phyloP scores from a whole-genome alignment of 129 eudicot genomes.

The Logfia minima region DNA sequence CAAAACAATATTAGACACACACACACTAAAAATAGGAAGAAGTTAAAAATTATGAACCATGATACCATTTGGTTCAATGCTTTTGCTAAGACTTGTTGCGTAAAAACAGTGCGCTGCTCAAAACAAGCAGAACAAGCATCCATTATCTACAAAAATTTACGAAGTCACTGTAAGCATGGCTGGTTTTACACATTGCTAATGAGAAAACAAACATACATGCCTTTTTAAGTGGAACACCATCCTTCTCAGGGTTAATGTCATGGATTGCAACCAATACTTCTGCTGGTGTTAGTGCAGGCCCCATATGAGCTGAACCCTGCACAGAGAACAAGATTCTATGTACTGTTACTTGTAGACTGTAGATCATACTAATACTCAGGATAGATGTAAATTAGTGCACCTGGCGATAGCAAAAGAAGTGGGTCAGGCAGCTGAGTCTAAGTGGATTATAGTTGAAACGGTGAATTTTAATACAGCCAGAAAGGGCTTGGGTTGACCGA shows the following conservation, averaged over 20 bases:
- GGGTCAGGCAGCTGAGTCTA: no score
- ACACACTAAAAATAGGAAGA: neutral
- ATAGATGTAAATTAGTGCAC: neutral
- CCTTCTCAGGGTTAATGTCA: slow-evolving; percentile 80
- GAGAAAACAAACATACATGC: slow-evolving; percentile 30
- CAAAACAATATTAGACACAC: neutral
- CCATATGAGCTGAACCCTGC: slow-evolving; percentile 96
- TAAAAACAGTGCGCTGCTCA: slow-evolving; percentile 94
- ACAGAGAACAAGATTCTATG: slow-evolving; percentile 17
- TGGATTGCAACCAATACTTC: slow-evolving; percentile 98
- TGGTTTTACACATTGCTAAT: slow-evolving; percentile 8
- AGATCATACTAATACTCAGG: neutral
- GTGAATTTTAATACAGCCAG: no score
- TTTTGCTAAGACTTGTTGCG: slow-evolving; percentile 85
- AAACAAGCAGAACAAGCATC: slow-evolving; percentile 98
- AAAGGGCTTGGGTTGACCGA: no score
- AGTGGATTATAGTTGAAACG: no score
- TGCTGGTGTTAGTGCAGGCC: slow-evolving; percentile 95
- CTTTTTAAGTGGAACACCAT: slow-evolving; percentile 90
- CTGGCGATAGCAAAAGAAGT: no score
- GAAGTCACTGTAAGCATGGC: slow-evolving; percentile 1
- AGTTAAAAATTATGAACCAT: neutral
- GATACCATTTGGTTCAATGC: slow-evolving; percentile 90
- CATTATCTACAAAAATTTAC: slow-evolving; percentile 55
- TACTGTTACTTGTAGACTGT: neutral